Evolutionary conservation across 2,329 filamentous ascomycete genomes (phyloP), one percentile per base, ranked within the genome.

Genomic region (Scytalidium sp.): DNA sequence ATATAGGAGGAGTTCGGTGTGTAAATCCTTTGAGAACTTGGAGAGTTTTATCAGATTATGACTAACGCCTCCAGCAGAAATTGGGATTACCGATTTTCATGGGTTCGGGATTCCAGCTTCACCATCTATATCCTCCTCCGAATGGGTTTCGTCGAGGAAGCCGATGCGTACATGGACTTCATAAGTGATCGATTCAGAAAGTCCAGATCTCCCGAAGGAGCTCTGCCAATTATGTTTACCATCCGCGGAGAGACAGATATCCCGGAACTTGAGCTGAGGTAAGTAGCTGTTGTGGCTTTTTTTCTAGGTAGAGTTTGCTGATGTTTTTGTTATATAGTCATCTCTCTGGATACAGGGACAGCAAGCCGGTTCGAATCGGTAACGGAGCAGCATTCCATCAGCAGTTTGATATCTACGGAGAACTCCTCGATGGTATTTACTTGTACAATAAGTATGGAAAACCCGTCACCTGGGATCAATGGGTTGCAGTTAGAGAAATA

Each of bases 391-490:
- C 87, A 1, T 87, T 83, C 57, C 88, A 91, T 61, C 80, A 84
- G 44, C 88, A 92, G 62, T 83, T 90, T 55, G 87, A 91, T 59
- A 90, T 90, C 20, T 91, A 91, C 58, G 87, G 87, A 41, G 87
- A 90, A 66, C 73, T 90, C 3, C 85, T 90, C 78, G 87, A 91
- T 62, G 83, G 75, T 19, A 85, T 91, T 43, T 91, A 91, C 59
- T 70, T 91, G 39, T 88, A 87, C 66, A 90, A 90, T 67, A 90
- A 90, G 64, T 88, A 88, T 62, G 86, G 87, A 11, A 90, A 88
- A 60, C 87, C 87, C 0, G 78, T 87, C 19, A 83, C 83, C 3
- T 92, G 88, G 78, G 88, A 91, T 52, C 81, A 87, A 52, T 92
- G 87, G 87, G 75, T 84, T 40, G 76, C 81, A 3, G 80, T 92